Conservation (phyloP, 345 rosid genomes). For the Aurinia saxatilis region DNA sequence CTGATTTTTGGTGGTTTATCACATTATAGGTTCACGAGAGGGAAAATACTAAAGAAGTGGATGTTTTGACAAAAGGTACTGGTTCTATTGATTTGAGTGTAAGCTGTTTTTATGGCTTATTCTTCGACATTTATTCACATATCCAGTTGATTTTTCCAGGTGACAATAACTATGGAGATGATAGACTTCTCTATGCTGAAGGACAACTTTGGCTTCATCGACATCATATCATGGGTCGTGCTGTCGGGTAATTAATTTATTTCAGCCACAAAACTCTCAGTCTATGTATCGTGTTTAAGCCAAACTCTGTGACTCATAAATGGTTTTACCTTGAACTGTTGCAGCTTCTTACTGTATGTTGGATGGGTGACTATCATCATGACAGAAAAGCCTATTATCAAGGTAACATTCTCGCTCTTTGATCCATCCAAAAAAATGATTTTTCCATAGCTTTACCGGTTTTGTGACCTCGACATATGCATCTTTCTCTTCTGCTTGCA, state of each 20-base stretch:
- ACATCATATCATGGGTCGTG: constrained; percentile 91
- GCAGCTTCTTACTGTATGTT: constrained; percentile 78
- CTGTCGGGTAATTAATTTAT: constrained; percentile 56
- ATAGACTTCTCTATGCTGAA: constrained; percentile 75
- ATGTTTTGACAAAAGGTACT: constrained; percentile 93
- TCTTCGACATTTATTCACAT: constrained; percentile 6
- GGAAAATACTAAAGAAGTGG: constrained; percentile 81
- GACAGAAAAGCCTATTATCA: no score
- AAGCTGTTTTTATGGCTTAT: background rate
- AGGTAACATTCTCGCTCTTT: constrained; percentile 34
- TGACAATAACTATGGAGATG: constrained; percentile 78
- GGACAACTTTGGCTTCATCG: no score
- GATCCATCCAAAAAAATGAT: background rate
- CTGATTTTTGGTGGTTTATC: background rate
- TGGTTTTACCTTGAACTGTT: background rate
- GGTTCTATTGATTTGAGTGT: constrained; percentile 6
- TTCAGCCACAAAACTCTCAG: background rate
- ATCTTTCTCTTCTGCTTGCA: constrained; percentile 30
- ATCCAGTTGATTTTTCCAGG: constrained; percentile 29
- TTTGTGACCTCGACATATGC: background rate
- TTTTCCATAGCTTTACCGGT: background rate
- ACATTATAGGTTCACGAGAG: constrained; percentile 76
- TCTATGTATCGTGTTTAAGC: background rate
- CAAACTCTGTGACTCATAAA: background rate
- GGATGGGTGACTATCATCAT: constrained; percentile 97